Base-by-base conservation (phyloP, 2,329 filamentous ascomycete species). In the Venturia pyrina region DNA sequence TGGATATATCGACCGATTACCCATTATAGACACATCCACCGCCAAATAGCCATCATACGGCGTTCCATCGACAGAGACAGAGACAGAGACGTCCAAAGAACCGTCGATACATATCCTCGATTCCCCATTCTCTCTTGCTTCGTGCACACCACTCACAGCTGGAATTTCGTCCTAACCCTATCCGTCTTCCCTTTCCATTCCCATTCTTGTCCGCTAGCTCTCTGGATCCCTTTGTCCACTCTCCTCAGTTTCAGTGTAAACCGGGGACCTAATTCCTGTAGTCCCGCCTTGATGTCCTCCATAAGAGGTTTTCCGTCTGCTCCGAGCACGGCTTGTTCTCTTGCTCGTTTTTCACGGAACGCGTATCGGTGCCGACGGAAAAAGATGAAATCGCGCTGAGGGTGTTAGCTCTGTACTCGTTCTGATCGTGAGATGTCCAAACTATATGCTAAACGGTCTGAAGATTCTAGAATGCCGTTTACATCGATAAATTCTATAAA, bases 131-230 rank as follows among this genome's bases (percentile, higher is more conserved):
- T 15, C 41, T 2, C 2, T 43, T 1, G 4, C 32, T 21, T 11
- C 21, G 6, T 6, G 15, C 28, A 59, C 19, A 59, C 19, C 28
- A 13, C 53, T 59, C 62, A 98, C 74, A 99, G 81, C 78, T 96
- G 95, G 80, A 98, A 99, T 75, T 91, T 88, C 70, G 93, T 98
- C 72, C 95, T 84, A 73, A 90, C 83, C 81, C 97, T 97, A 80
- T 99, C 95, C 88, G 95, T 96, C 74, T 87, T 87, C 13, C 90
- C 89, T 79, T 96, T 96, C 95, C 95, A 99, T 75, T 97, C 86
- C 93, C 95, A 98, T 74, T 96, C 90, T 70, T 91, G 85, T 46
- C 91, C 91, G 76, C 85, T 87, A 60, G 77, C 88, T 80, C 76
- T 86, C 81, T 81, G 90, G 69, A 99, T 89, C 0, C 93, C 93